These are phyloP conservation scores for Stephanocyclus meneghinianus DNA, from an alignment of 352 stramenopile genomes.

Conservation along the genomic window DNA sequence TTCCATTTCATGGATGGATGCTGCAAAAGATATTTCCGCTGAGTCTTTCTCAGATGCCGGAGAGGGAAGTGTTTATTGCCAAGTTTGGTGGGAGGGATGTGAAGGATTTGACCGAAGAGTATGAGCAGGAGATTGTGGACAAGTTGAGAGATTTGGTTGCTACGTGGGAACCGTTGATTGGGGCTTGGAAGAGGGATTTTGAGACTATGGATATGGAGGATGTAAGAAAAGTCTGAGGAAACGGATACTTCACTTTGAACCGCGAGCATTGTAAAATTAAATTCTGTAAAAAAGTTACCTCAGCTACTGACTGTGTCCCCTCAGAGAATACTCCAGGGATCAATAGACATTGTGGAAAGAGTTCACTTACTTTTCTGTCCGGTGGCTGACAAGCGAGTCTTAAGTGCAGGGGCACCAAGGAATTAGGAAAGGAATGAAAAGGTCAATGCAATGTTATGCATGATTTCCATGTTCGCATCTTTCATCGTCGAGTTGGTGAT, in stretches of 20 bases:
- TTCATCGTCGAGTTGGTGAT: too few species aligned
- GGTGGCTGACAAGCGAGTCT: too few species aligned
- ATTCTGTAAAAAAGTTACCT: neutral
- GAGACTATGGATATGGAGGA: constrained; percentile 45
- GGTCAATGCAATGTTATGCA: too few species aligned
- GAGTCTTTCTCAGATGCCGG: constrained; percentile 28
- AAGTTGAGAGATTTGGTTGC: constrained; percentile 38
- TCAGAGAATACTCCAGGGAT: too few species aligned
- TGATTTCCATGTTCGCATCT: too few species aligned
- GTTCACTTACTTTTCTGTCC: too few species aligned
- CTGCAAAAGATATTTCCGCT: constrained; percentile 45
- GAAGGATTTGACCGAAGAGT: constrained; percentile 27
- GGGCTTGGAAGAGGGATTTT: constrained; percentile 43
- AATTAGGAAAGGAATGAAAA: too few species aligned
- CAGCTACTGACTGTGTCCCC: too few species aligned
- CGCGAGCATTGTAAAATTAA: neutral
- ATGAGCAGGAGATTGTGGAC: constrained; percentile 34
- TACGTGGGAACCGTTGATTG: constrained; percentile 42
- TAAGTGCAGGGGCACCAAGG: too few species aligned
- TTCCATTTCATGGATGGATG: constrained; percentile 47
- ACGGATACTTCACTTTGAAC: neutral
- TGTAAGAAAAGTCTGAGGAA: constrained; percentile 21
- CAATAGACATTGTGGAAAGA: too few species aligned
- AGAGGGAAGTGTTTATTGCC: constrained; percentile 34
- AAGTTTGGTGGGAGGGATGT: constrained; percentile 43